Base-by-base conservation (phyloP, 768 basidiomycete genomes). In the Leucocoprinus leucothites region DNA sequence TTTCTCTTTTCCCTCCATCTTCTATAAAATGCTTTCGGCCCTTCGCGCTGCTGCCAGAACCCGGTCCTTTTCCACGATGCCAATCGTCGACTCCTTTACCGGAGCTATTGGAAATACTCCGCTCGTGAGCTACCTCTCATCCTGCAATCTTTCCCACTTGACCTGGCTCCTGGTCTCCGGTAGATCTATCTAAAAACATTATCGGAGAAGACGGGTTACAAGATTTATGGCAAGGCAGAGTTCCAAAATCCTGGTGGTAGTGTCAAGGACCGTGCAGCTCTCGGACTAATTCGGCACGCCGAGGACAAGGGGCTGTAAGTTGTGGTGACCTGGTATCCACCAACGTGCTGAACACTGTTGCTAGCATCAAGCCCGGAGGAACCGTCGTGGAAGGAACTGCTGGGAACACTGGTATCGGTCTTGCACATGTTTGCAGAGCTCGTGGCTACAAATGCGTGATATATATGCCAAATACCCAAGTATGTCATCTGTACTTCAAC, bases 231-330 rank as follows among this genome's bases (percentile, higher is more conserved):
- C n/a, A 98, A 99, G 68, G 93, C 97, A 18, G 97, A 99, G 72
- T 95, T 97, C 66, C 94, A 97, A 74, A 98, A 98, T 65, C 97
- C 97, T 0, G 97, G 97, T 4, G 96, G 96, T 38, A 94, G 91
- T 59, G 92, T 99, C 61, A 99, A 99, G 72, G 97, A 99, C 67
- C 86, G 97, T 45, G 97, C 97, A 36, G 97, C 96, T 1, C 79
- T 97, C 14, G 94, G 91, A 26, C 79, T 99, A 49, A 73, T 99
- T 46, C 75, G 75, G 50, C 87, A 94, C 66, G 96, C 96, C 3
- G 96, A 98, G 72, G 77, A 85, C 64, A 80, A 81, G 62, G 95
- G 94, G 59, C 69, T 75, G 93, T 89, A 61, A 67, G 87, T 80
- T 46, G 53, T 56, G 31, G 18, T 22, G 26, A 35, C 41, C 11